These are phyloP conservation scores for Kuraishia molischiana DNA, from an alignment of 805 yeast species.

Conservation along the genomic window DNA sequence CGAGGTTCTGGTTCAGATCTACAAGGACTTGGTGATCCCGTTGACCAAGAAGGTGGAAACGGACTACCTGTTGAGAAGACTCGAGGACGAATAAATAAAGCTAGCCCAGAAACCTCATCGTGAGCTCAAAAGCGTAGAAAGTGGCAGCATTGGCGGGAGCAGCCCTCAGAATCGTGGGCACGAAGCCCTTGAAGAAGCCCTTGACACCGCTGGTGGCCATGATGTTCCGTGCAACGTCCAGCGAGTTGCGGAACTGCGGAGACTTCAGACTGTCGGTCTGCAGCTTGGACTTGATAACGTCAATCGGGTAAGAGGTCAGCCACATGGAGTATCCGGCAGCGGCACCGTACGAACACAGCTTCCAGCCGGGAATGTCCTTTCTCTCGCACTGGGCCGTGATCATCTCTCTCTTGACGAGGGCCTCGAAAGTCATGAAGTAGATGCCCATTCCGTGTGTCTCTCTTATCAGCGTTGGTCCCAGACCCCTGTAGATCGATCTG, in stretches of 20 bases:
- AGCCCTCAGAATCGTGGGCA: slow-evolving; percentile 90
- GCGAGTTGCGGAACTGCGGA: slow-evolving; percentile 49
- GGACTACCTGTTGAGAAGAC: slow-evolving; percentile 76
- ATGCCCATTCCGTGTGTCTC: slow-evolving; percentile 85
- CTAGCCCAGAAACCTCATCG: slow-evolving; percentile 55
- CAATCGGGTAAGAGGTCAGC: slow-evolving; percentile 79
- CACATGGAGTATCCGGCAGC: slow-evolving; percentile 81
- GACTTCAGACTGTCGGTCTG: slow-evolving; percentile 54
- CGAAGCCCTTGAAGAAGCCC: slow-evolving; percentile 86
- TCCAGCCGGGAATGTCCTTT: slow-evolving; percentile 78
- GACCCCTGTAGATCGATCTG: slow-evolving; percentile 56
- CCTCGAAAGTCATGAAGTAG: slow-evolving; percentile 87
- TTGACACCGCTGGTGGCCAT: slow-evolving; percentile 49
- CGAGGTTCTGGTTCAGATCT: slow-evolving; percentile 71
- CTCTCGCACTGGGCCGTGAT: slow-evolving; percentile 37
- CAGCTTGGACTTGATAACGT: slow-evolving; percentile 81
- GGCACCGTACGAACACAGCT: slow-evolving; percentile 70
- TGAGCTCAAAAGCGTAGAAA: slow-evolving; percentile 84
- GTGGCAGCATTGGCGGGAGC: slow-evolving; percentile 99
- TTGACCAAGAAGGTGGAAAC: slow-evolving; percentile 93
- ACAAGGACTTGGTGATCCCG: slow-evolving; percentile 85
- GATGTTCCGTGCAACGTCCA: slow-evolving; percentile 50
- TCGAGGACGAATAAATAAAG: slow-evolving; percentile 43
- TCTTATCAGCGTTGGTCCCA: slow-evolving; percentile 72
- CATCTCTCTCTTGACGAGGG: slow-evolving; percentile 62